Conservation (phyloP, 2,329 filamentous ascomycete genomes). For the Pestalotiopsis sp. region DNA sequence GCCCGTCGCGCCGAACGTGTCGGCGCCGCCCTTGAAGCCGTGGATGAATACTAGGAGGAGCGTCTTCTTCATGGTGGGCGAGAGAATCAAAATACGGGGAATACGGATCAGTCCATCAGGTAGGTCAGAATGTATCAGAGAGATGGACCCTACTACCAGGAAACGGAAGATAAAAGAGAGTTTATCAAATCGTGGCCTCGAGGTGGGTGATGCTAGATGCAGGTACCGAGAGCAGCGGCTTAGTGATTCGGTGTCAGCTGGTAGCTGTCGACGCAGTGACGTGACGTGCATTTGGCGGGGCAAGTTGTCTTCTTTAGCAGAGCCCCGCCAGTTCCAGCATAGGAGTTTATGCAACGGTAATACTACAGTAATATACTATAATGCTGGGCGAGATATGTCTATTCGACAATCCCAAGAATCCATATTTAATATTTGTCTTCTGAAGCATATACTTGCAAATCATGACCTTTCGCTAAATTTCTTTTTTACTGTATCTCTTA, state of each 20-base stretch:
- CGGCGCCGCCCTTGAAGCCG: slow-evolving; percentile 83
- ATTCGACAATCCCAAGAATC: background rate
- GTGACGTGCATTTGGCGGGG: background rate
- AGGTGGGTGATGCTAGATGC: background rate
- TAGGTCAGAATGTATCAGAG: background rate
- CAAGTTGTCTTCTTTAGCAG: background rate
- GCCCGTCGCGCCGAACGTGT: slow-evolving; percentile 68
- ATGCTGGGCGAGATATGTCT: background rate
- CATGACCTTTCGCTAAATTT: background rate
- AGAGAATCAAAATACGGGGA: background rate
- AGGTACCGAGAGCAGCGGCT: background rate
- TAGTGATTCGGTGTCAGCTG: background rate
- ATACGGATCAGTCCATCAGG: background rate
- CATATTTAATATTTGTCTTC: background rate
- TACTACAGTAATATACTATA: background rate
- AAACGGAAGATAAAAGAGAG: background rate
- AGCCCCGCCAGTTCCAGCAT: background rate
- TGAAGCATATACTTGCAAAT: background rate
- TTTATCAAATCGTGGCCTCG: background rate
- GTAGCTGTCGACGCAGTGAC: background rate
- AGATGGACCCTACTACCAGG: background rate
- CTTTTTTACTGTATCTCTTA: background rate
- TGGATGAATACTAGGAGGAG: slow-evolving; percentile 82
- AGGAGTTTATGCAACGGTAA: background rate
- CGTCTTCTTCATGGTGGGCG: slow-evolving; percentile 71